Base-by-base conservation (phyloP, 1,139 yeast genomes). In the Candida sp. region DNA sequence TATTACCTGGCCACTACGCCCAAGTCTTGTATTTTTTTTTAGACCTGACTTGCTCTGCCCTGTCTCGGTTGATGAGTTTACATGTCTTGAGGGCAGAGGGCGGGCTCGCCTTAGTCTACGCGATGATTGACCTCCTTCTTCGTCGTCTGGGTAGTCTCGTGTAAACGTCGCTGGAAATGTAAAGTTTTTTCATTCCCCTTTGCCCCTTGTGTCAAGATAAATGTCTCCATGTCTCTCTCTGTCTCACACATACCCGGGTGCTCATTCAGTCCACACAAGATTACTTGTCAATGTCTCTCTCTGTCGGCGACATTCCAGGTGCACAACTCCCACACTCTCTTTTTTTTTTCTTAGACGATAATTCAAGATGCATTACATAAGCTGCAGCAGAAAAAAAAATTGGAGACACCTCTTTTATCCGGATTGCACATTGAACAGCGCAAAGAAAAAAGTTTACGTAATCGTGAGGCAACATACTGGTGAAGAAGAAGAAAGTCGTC, bases 291-390 rank as follows among this genome's bases (percentile, higher is more conserved):
- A 28, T 28, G 31, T 32, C 35, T 32, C 32, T 7, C 38, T 34
- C 38, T 34, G 42, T 38, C 42, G 42, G 42, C 42, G 42, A 38
- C 42, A 38, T 38, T 38, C 42, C 30, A 4, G 7, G 7, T 38
- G 28, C 17, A 17, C 17, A 17, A 17, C 17, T 17, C 17, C 17
- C 17, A 17, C 17, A 17, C 17, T 17, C 17, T 17, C 17, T 38
- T 38, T 26, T 26, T 26, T 38, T 38, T 26, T 38, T n/a, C 30
- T 37, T 37, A 37, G 41, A 37, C 41, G 41, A 37, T 37, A 23
- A 11, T 37, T 17, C 41, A 25, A 37, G 5, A 7, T 37, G 30
- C 6, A 25, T 38, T 38, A 38, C 25, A 12, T 38, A 26, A 38
- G 11, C 32, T 25, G 39, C 7, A 35, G 26, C 8, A 35, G 39